These are phyloP conservation scores for Apiospora aurea DNA, from an alignment of 2,329 filamentous ascomycete species.

Conservation along the genomic window DNA sequence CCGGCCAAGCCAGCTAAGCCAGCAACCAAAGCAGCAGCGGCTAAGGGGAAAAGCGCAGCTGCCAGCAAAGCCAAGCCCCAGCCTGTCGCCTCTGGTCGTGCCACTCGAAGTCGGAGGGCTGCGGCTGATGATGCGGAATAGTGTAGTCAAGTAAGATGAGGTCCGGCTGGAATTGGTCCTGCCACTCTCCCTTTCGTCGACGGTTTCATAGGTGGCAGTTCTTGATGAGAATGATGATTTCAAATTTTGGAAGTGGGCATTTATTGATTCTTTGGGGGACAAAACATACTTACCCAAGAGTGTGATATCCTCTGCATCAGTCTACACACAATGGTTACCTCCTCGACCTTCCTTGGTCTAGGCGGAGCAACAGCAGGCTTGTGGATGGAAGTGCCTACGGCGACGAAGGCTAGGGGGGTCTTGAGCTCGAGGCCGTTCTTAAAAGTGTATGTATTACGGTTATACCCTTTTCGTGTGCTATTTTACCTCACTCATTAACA, in stretches of 20 bases:
- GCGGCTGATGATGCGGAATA: slow-evolving; percentile 1
- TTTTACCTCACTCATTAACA: neutral
- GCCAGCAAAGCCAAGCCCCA: slow-evolving; percentile 22
- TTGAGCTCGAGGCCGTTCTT: neutral
- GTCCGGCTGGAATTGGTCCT: neutral
- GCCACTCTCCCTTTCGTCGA: neutral
- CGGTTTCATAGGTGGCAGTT: neutral
- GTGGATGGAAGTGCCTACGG: neutral
- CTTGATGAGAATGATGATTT: slow-evolving; percentile 7
- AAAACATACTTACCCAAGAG: neutral
- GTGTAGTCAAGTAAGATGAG: neutral
- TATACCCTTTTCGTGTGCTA: slow-evolving; percentile 16
- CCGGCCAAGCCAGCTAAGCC: slow-evolving; percentile 18
- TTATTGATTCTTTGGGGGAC: neutral
- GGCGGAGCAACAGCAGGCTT: neutral
- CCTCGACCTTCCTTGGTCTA: neutral
- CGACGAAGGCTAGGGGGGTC: neutral
- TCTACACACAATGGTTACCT: slow-evolving; percentile 1
- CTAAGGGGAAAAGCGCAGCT: neutral
- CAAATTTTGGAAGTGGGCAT: neutral
- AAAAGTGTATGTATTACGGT: slow-evolving; percentile 8
- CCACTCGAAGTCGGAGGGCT: slow-evolving; percentile 20
- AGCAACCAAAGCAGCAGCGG: slow-evolving; percentile 8
- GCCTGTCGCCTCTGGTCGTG: slow-evolving; percentile 12
- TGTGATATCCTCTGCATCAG: neutral